Conservation (phyloP, 257 asterid species). For the Solanum etuberosum region DNA sequence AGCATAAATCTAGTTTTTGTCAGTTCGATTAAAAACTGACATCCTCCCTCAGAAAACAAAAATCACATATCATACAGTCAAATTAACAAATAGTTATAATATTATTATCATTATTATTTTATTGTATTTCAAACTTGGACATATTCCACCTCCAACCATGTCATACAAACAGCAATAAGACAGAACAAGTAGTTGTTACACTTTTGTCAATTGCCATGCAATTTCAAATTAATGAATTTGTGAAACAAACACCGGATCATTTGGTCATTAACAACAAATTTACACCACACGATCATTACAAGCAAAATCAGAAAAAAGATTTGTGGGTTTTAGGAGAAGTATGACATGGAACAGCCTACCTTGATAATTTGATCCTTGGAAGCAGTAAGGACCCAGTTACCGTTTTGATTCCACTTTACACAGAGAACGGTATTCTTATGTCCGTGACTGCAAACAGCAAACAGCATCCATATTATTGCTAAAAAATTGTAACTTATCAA, state of each 20-base stretch:
- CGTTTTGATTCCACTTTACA: slow-evolving; percentile 93
- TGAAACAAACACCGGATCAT: background rate
- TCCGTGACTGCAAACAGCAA: slow-evolving; percentile 68
- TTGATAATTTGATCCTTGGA: slow-evolving; percentile 96
- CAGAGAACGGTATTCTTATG: slow-evolving; percentile 91
- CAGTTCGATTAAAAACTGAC: background rate
- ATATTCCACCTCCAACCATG: background rate
- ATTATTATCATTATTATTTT: background rate
- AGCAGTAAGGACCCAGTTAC: slow-evolving; percentile 93
- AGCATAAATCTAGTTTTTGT: background rate
- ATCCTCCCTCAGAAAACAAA: background rate
- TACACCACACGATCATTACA: background rate
- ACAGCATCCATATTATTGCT: background rate
- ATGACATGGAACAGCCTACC: slow-evolving; percentile 25
- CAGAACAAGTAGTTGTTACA: background rate
- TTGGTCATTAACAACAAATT: background rate
- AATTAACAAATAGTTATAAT: background rate
- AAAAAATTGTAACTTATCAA: background rate
- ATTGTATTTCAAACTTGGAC: background rate
- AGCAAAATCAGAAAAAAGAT: background rate
- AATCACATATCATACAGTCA: background rate
- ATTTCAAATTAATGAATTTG: background rate
- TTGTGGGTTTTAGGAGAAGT: background rate
- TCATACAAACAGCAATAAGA: background rate
- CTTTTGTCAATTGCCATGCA: background rate